Evolutionary conservation across 306 rosid species (phyloP), one percentile per base, ranked within the genome.

Genomic region (Herpetospermum pedunculosum): DNA sequence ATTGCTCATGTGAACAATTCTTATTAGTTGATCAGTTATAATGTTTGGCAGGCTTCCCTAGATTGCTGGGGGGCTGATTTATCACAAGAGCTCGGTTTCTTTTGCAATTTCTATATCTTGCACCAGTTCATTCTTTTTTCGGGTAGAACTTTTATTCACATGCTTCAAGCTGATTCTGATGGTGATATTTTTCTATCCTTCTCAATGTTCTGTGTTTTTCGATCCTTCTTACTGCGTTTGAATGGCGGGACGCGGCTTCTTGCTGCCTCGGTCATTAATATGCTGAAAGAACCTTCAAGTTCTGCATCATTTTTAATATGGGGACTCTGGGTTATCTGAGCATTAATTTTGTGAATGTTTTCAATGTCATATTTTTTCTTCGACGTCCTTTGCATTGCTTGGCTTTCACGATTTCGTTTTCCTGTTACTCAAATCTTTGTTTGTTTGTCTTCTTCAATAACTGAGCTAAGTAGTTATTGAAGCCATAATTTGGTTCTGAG

Each of bases 41-140:
- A 78, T 74, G 83, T 89, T 84, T 86, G 80, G 81, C 89, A 83
- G 89, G 78, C 94, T 86, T 84, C 90, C 88, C 96, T 81, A 85
- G 82, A 79, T 83, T 12, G 58, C 75, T 80, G 83, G 85, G 83
- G 85, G 79, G 79, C 82, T 75, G 88, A 70, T 84, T 84, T 81
- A 53, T 29, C 74, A 16, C 74, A 16, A 46, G 28, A 47, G 28
- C 43, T 70, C 47, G 43, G 14, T 69, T 70, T 70, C 54, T 70
- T 70, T 46, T 46, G 74, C 74, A 48, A 16, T 28, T 28, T 26
- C 35, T 68, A 14, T 68, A 43, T 25, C 73, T 43, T 40, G 54
- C 23, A 16, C 26, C 26, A 15, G 18, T 70, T 21, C 74, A 70
- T 46, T 70, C 35, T 69, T 69, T 34, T 69, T 43, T 69, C 54